Conservation (phyloP, 192 early-diverging fungal species). For the Obelidium mucronatum region DNA sequence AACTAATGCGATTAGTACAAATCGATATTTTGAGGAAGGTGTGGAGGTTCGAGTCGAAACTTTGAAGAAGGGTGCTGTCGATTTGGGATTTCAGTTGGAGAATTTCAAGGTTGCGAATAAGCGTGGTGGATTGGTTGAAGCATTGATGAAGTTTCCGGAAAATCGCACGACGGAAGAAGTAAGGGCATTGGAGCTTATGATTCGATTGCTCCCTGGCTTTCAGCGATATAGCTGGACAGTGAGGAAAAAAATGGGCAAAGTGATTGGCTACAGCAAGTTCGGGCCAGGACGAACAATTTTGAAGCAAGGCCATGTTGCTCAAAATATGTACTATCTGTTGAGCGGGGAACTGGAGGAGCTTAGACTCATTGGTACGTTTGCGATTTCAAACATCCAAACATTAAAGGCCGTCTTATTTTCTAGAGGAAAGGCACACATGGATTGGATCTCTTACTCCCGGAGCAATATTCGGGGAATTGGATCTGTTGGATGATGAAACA, state of each 20-base stretch:
- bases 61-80: background rate
- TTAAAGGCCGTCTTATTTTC: too few species aligned
- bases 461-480: slow-evolving; percentile 12
- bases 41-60: background rate
- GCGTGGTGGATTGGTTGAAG: slow-evolving; percentile 9
- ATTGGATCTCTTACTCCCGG: background rate
- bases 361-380: background rate
- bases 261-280: slow-evolving; percentile 7
- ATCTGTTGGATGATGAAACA: background rate
- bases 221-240: background rate
- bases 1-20: slow-evolving; percentile 22
- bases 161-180: slow-evolving; percentile 9
- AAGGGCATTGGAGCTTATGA: background rate
- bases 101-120: slow-evolving; percentile 1
- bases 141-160: slow-evolving; percentile 7
- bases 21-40: too few species aligned
- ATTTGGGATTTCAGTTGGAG: slow-evolving; percentile 26
- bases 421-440: background rate
- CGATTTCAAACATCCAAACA: too few species aligned
- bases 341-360: slow-evolving; percentile 10
- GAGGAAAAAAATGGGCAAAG: background rate
- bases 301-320: slow-evolving; percentile 18
- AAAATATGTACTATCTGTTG: slow-evolving; percentile 21
- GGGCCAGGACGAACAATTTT: background rate
- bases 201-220: slow-evolving; percentile 1